A percentile compares a stretch with the other conserved stretches of the same genome.
phyloP scores from a whole-genome alignment of 495 filamentous ascomycete genomes.

The Astrocystis sublimbata region DNA sequence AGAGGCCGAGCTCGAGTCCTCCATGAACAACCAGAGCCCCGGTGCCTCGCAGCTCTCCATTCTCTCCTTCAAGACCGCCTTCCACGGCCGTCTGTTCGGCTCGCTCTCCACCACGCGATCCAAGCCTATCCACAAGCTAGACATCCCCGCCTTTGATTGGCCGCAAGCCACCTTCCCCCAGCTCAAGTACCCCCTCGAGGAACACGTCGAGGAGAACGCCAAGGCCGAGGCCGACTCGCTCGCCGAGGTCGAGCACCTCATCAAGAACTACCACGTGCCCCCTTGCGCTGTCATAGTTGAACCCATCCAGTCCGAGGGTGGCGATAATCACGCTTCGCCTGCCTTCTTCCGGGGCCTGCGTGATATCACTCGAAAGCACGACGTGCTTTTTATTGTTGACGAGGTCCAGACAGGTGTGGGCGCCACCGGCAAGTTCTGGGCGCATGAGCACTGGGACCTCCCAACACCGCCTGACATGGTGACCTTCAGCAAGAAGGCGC shows the following conservation, averaged over 20 bases:
- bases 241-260: conserved; percentile 82
- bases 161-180: conserved; percentile 90
- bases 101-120: conserved; percentile 89
- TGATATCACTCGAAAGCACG: conserved; percentile 79
- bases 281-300: conserved; percentile 88
- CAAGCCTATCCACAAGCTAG: conserved; percentile 97
- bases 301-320: conserved; percentile 97
- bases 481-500: conserved; percentile 98
- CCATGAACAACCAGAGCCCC: conserved; percentile 84
- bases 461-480: conserved; percentile 91
- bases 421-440: conserved; percentile 97
- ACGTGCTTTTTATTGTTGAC: conserved; percentile 92
- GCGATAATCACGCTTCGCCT: conserved; percentile 96
- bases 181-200: conserved; percentile 88
- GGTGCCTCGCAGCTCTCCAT: conserved; percentile 86
- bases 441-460: conserved; percentile 96
- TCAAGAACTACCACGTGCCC: conserved; percentile 82
- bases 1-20: conserved; percentile 70
- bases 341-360: conserved; percentile 90
- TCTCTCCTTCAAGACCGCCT: conserved; percentile 87
- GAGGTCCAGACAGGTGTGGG: conserved; percentile 98
- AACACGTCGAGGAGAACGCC: conserved; percentile 79
- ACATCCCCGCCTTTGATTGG: conserved; percentile 99
- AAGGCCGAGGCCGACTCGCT: conserved; percentile 83
- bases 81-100: conserved; percentile 96